phyloP scores from a whole-genome alignment of 192 early-diverging fungal species.

The Coemansia sp. region DNA sequence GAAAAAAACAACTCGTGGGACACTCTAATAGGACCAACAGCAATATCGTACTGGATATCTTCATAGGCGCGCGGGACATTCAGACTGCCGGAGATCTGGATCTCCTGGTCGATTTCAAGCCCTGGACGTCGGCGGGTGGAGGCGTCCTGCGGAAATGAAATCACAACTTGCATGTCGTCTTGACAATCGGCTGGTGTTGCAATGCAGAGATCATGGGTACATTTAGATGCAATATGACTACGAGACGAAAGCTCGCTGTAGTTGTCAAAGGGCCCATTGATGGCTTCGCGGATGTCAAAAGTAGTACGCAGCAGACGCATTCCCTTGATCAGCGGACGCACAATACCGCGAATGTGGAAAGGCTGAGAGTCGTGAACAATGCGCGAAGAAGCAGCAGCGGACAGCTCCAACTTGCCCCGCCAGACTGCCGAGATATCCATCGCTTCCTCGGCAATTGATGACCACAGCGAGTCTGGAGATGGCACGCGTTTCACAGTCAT shows the following conservation, averaged over 20 bases:
- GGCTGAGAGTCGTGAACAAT: constrained; percentile 29
- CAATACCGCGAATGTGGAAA: constrained; percentile 21
- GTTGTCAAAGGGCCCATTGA: constrained; percentile 29
- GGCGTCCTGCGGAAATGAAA: constrained; percentile 20
- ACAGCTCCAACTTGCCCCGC: constrained; percentile 43
- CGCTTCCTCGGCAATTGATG: constrained; percentile 29
- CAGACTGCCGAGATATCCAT: constrained; percentile 36
- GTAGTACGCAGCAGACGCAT: constrained; percentile 41
- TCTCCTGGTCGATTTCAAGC: constrained; percentile 46
- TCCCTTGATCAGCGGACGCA: constrained; percentile 45
- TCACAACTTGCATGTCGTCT: constrained; percentile 11
- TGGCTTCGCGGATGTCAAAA: constrained; percentile 44
- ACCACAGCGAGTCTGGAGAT: constrained; percentile 33
- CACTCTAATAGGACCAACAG: constrained; percentile 32
- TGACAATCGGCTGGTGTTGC: background rate
- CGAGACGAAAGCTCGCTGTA: constrained; percentile 3
- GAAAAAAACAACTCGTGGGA: constrained; percentile 43
- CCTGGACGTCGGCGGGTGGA: constrained; percentile 14
- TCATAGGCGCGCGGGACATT: constrained; percentile 29
- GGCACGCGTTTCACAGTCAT: constrained; percentile 42
- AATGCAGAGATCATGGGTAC: constrained; percentile 24
- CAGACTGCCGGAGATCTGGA: constrained; percentile 26
- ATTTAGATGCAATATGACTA: constrained; percentile 13
- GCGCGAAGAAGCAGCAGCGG: constrained; percentile 30
- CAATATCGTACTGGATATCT: constrained; percentile 42